phyloP scores from a whole-genome alignment of 176 grass and related monocot species.

The Olyra latifolia region DNA sequence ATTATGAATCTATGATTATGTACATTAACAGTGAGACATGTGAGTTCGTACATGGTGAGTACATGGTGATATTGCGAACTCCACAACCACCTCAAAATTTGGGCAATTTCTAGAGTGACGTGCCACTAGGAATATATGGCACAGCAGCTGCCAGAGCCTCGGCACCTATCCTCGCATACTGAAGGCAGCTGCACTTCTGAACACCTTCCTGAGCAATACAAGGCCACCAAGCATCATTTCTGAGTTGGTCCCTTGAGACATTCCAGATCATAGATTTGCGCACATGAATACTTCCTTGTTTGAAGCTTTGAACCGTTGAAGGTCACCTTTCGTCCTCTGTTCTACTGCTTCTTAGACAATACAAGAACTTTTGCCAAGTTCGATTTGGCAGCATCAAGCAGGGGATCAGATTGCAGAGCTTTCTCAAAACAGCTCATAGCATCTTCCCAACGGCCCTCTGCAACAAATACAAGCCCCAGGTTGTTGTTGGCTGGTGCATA shows the following conservation, averaged over 20 bases:
- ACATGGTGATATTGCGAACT: not conserved
- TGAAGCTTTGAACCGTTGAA: not conserved
- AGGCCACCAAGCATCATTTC: not conserved
- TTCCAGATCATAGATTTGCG: not conserved
- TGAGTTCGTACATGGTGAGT: not conserved
- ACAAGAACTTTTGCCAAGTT: constrained; percentile 62
- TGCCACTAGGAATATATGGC: not conserved
- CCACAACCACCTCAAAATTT: constrained; percentile 10
- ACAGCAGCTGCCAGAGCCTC: not conserved
- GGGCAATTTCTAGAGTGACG: not conserved
- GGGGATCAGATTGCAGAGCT: constrained; percentile 68
- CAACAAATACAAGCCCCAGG: constrained; percentile 81
- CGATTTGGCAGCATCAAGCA: constrained; percentile 90
- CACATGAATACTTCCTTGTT: not conserved
- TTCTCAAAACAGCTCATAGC: constrained; percentile 79
- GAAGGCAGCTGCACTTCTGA: not conserved
- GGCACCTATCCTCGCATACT: not conserved
- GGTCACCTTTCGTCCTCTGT: constrained; percentile 27
- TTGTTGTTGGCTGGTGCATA: constrained; percentile 97
- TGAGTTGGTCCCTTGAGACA: not conserved
- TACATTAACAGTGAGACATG: not conserved
- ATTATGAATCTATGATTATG: constrained; percentile 11
- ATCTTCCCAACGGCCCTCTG: constrained; percentile 65
- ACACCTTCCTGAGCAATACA: not conserved
- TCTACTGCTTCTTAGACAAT: constrained; percentile 48